Percentiles rank a stretch among this genome's conserved stretches.
phyloP scores from a whole-genome alignment of 2,329 filamentous ascomycete genomes.

The Diatrype stigma region DNA sequence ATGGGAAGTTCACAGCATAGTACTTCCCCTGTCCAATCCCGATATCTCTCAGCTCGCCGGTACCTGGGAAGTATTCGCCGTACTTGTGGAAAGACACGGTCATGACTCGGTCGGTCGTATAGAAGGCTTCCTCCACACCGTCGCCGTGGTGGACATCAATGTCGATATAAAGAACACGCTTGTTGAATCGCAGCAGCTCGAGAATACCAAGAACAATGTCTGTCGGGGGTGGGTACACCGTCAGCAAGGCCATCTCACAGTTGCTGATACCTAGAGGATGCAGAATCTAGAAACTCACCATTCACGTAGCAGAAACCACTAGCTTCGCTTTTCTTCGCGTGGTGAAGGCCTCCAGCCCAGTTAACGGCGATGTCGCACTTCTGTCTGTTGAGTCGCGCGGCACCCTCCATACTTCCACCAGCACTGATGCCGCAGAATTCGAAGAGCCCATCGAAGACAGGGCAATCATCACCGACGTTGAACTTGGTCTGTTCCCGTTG shows the following conservation, averaged over 20 bases:
- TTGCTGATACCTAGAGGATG: too few relatives aligned
- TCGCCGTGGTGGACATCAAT: slow-evolving; percentile 94
- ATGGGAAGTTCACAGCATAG: slow-evolving; percentile 85
- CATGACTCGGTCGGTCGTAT: slow-evolving; percentile 88
- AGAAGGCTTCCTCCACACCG: slow-evolving; percentile 90
- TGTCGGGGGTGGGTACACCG: slow-evolving; percentile 54
- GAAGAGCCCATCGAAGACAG: slow-evolving; percentile 96
- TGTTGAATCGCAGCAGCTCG: slow-evolving; percentile 83
- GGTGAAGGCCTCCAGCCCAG: slow-evolving; percentile 95
- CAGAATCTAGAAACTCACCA: slow-evolving; percentile 50
- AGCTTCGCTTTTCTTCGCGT: slow-evolving; percentile 95
- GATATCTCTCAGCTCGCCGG: slow-evolving; percentile 79
- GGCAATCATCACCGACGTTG: slow-evolving; percentile 95
- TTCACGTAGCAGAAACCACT: slow-evolving; percentile 99
- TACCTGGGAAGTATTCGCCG: slow-evolving; percentile 92
- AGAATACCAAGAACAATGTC: slow-evolving; percentile 95
- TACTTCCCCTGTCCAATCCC: slow-evolving; percentile 85
- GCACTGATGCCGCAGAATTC: slow-evolving; percentile 95
- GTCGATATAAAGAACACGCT: slow-evolving; percentile 95
- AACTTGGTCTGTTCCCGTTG: slow-evolving; percentile 87
- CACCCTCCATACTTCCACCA: slow-evolving; percentile 90
- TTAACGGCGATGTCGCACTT: slow-evolving; percentile 98
- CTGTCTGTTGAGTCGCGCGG: slow-evolving; percentile 80
- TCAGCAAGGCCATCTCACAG: slow-evolving; percentile 37
- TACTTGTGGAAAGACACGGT: slow-evolving; percentile 96